Evolutionary conservation across 1,284 basidiomycete genomes (phyloP), one percentile per base, ranked within the genome.

Genomic region (Neotropicomus parvogracilis): DNA sequence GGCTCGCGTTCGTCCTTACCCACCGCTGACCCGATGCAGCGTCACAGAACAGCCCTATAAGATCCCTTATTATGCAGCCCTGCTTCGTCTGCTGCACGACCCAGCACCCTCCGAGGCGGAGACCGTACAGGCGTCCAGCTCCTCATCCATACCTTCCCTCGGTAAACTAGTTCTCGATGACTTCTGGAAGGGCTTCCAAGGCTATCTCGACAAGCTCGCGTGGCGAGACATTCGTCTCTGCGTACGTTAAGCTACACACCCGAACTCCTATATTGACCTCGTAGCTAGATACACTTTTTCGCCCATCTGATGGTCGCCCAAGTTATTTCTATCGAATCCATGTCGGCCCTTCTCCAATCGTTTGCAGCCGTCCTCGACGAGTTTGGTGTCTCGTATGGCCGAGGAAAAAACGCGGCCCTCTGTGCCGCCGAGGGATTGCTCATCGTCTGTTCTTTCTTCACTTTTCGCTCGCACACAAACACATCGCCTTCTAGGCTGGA

Each of bases 31-130:
- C 20, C 12, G 13, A 13, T 36, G 41, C 60, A 84, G 84, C 24
- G 79, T 95, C 40, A 91, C 86, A 0, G 91, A 97, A 68, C 84
- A 95, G 59, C 93, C 93, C 0, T 93, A 83, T 74, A 97, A 97
- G 73, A 87, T 90, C 40, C 86, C 90, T 0, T 88, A 85, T 64
- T 93, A 92, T 68, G 90, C 88, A 11, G 80, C 88, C 10, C 70
- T 95, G n/a, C 75, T 95, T 29, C 77, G 84, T 28, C 70, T 83
- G 34, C 73, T 95, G 43, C 80, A 80, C 60, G 80, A 81, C 55
- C 66, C 64, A 27, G 54, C 62, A 20, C 65, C 72, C 3, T 70
- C 72, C 19, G 71, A 73, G 27, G 60, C 65, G 31, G 69, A 70
- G 17, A 36, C 44, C 3, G 47, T 48, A 1, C 49, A 50, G 13